Conservation (phyloP, 371 early-diverging fungal genomes). For the Circinella umbellata region DNA sequence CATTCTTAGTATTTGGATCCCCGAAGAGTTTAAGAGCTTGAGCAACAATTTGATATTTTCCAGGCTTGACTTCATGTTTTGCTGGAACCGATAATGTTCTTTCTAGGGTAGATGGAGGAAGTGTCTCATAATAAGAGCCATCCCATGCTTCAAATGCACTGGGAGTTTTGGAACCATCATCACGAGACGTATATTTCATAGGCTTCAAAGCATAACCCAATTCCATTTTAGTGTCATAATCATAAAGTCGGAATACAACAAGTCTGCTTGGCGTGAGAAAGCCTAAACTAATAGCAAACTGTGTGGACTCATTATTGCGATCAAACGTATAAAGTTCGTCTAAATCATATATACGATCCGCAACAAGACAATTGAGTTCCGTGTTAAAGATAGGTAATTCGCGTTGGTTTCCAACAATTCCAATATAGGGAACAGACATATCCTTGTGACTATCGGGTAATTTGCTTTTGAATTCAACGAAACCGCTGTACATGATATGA, state of each 20-base stretch:
- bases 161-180: not conserved
- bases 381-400: conserved; percentile 43
- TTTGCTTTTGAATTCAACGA: conserved; percentile 21
- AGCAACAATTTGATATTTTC: conserved; percentile 11
- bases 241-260: too few species aligned
- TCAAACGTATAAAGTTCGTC: conserved; percentile 10
- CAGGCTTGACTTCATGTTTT: conserved; percentile 9
- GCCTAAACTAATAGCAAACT: too few species aligned
- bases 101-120: conserved; percentile 13
- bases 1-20: not conserved
- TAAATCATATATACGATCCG: conserved; percentile 10
- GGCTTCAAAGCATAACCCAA: too few species aligned
- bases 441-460: conserved; percentile 9
- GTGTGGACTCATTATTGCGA: not conserved
- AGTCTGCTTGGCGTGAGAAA: too few species aligned
- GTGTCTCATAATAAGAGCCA: conserved; percentile 11
- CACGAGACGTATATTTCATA: too few species aligned
- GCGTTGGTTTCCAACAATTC: conserved; percentile 53
- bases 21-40: conserved; percentile 18
- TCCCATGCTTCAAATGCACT: too few species aligned
- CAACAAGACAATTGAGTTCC: conserved; percentile 24
- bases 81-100: conserved; percentile 8
- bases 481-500: conserved; percentile 48
- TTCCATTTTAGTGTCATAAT: too few species aligned
- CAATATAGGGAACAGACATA: conserved; percentile 60